Evolutionary conservation across 2,329 filamentous ascomycete species (phyloP).

Genomic region (Exophiala oligosperma): DNA sequence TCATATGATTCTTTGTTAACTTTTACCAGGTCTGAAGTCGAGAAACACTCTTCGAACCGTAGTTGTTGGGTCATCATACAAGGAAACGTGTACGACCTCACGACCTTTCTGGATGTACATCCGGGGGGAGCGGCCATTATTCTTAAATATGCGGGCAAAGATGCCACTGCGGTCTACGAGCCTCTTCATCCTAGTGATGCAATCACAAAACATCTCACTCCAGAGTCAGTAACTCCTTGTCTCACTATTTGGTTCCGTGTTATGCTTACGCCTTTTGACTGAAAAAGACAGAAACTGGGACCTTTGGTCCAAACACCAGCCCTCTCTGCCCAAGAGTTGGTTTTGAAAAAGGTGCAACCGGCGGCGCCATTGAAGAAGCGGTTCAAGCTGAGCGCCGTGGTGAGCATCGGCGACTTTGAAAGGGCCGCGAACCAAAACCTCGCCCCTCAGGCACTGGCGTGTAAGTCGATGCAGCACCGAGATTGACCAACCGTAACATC

Average conservation of each 20-base stretch:
- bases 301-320: background rate
- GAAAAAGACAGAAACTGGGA: slow-evolving; percentile 3
- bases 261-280: slow-evolving; percentile 26
- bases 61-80: slow-evolving; percentile 87
- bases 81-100: slow-evolving; percentile 75
- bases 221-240: slow-evolving; percentile 49
- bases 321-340: too few species aligned
- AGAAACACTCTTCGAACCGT: slow-evolving; percentile 77
- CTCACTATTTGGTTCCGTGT: slow-evolving; percentile 47
- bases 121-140: slow-evolving; percentile 85
- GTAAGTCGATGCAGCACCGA: too few species aligned
- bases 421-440: too few species aligned
- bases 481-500: too few species aligned
- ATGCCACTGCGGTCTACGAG: slow-evolving; percentile 52
- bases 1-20: too few species aligned
- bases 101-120: slow-evolving; percentile 79
- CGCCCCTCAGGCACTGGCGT: too few species aligned
- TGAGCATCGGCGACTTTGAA: too few species aligned
- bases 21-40: slow-evolving; percentile 56
- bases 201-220: slow-evolving; percentile 35
- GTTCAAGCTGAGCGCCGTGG: too few species aligned
- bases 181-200: slow-evolving; percentile 16
- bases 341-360: too few species aligned
- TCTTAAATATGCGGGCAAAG: slow-evolving; percentile 74
- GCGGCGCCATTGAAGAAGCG: too few species aligned